Conservation (phyloP, 2,329 filamentous ascomycete genomes). For the Alternaria panax region DNA sequence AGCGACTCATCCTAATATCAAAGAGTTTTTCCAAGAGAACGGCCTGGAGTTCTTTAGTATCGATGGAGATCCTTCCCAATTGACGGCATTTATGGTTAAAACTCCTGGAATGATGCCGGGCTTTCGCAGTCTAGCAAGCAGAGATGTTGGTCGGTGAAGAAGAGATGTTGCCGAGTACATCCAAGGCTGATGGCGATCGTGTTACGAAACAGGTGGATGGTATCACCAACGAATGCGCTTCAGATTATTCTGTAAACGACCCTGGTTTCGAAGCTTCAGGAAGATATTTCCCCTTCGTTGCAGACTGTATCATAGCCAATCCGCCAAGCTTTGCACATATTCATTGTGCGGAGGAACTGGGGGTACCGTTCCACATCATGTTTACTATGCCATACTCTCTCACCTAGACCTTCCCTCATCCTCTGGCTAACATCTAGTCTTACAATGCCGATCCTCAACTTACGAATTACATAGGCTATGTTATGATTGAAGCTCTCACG, state of each 20-base stretch:
- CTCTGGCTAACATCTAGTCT: conserved; percentile 56
- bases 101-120: conserved; percentile 52
- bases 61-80: conserved; percentile 44
- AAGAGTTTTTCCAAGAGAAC: conserved; percentile 22
- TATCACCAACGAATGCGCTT: background rate
- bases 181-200: conserved; percentile 39
- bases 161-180: conserved; percentile 34
- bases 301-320: conserved; percentile 79
- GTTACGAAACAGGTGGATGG: conserved; percentile 48
- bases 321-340: conserved; percentile 78
- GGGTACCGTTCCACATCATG: conserved; percentile 79
- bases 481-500: conserved; percentile 57
- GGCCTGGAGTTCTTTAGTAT: conserved; percentile 47
- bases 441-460: conserved; percentile 39
- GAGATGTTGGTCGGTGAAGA: conserved; percentile 44
- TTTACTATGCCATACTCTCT: conserved; percentile 63
- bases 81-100: conserved; percentile 62
- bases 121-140: conserved; percentile 29
- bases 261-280: background rate
- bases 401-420: conserved; percentile 58
- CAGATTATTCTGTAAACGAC: background rate
- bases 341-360: conserved; percentile 74
- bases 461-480: conserved; percentile 56
- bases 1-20: conserved; percentile 34
- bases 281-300: conserved; percentile 70